These are phyloP conservation scores for Dendrocalamus sinicus DNA, from an alignment of 176 grass and related monocot genomes.

Conservation along the genomic window DNA sequence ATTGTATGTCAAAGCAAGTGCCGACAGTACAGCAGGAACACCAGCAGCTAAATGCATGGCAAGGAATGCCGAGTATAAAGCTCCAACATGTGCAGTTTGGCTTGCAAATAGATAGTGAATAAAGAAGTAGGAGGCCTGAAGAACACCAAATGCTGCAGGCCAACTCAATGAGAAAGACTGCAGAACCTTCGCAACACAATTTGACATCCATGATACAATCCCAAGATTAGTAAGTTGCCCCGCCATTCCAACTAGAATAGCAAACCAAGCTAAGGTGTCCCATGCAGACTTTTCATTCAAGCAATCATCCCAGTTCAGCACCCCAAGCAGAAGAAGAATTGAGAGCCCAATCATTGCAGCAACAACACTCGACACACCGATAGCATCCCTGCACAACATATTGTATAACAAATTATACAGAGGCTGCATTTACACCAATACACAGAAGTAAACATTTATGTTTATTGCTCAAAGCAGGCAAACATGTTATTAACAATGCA, in stretches of 20 bases:
- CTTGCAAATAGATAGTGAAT: slow-evolving; percentile 98
- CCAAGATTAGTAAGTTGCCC: slow-evolving; percentile 83
- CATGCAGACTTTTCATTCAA: slow-evolving; percentile 95
- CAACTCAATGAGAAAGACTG: slow-evolving; percentile 89
- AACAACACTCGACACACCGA: slow-evolving; percentile 82
- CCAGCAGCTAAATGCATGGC: slow-evolving; percentile 96
- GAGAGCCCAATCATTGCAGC: slow-evolving; percentile 92
- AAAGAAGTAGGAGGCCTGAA: slow-evolving; percentile 93
- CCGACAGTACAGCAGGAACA: slow-evolving; percentile 74
- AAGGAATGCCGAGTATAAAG: slow-evolving; percentile 89
- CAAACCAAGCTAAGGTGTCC: slow-evolving; percentile 99
- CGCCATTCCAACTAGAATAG: slow-evolving; percentile 95
- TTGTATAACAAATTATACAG: background rate
- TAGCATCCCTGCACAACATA: slow-evolving; percentile 58
- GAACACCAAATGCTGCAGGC: slow-evolving; percentile 87
- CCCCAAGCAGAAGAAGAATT: slow-evolving; percentile 84
- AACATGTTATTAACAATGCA: background rate
- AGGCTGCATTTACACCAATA: slow-evolving; percentile 10
- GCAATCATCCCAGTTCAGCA: slow-evolving; percentile 93
- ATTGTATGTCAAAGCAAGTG: slow-evolving; percentile 87
- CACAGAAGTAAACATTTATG: background rate
- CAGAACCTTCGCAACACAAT: slow-evolving; percentile 81
- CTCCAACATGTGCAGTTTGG: slow-evolving; percentile 93
- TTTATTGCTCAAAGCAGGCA: slow-evolving; percentile 4
- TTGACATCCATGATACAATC: slow-evolving; percentile 90